Conservation (phyloP, 768 basidiomycete genomes). For the Termitomyces bulborhizus region DNA sequence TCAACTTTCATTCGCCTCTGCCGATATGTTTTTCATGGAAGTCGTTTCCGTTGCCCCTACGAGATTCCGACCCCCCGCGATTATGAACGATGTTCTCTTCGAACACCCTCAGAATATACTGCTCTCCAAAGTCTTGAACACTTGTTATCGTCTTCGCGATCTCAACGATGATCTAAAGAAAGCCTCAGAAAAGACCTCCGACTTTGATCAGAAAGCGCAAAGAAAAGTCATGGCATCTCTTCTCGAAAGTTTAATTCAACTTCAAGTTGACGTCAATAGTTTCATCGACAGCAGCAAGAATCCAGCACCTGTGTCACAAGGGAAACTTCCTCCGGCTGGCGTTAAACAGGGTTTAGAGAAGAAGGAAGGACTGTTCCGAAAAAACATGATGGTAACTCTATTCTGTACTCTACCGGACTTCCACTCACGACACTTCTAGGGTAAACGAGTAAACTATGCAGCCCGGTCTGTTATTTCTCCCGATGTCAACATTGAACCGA, state of each 20-base stretch:
- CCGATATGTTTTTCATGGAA: conserved; percentile 98
- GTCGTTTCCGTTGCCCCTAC: conserved; percentile 89
- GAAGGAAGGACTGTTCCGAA: conserved; percentile 97
- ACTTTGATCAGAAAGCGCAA: conserved; percentile 42
- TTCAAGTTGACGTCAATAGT: conserved; percentile 93
- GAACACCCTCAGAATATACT: conserved; percentile 96
- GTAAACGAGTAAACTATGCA: conserved; percentile 98
- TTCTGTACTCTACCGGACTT: not conserved
- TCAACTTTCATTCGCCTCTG: conserved; percentile 63
- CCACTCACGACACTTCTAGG: conserved; percentile 39
- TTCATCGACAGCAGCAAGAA: conserved; percentile 98
- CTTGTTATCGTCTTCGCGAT: conserved; percentile 76
- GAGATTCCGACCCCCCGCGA: conserved; percentile 90
- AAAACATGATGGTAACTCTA: conserved; percentile 92
- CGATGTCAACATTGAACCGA: conserved; percentile 98
- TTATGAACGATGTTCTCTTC: conserved; percentile 87
- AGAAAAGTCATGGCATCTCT: conserved; percentile 59
- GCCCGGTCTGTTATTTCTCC: conserved; percentile 99
- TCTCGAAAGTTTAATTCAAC: conserved; percentile 77
- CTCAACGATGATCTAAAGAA: conserved; percentile 59
- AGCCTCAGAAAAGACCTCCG: conserved; percentile 53
- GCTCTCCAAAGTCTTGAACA: conserved; percentile 71
- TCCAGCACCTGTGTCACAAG: conserved; percentile 75
- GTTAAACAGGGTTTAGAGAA: conserved; percentile 97
- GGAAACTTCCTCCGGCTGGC: conserved; percentile 86